Percentiles rank a stretch among this genome's conserved stretches.
Conservation (phyloP, 164 flowering plant genomes). For the Sextonia rubra region DNA sequence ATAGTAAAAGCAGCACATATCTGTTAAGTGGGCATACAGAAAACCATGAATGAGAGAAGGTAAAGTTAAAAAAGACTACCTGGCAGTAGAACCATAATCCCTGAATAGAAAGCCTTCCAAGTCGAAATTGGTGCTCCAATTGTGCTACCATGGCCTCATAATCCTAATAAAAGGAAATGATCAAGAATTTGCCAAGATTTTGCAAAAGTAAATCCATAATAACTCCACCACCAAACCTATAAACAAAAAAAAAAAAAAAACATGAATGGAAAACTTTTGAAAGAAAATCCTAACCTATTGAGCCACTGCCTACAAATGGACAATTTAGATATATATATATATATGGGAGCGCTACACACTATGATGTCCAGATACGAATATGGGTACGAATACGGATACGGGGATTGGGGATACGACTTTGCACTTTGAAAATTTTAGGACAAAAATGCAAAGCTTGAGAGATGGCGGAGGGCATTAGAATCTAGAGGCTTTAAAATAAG, state of each 20-base stretch:
- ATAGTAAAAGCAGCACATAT: not conserved
- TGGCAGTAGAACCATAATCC: slow-evolving; percentile 98
- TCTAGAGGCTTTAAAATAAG: too few relatives aligned
- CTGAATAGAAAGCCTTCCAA: slow-evolving; percentile 88
- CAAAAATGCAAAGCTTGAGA: too few relatives aligned
- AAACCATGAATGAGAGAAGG: not conserved
- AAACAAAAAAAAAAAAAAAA: not conserved
- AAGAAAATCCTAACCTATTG: not conserved
- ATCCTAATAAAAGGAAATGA: slow-evolving; percentile 43
- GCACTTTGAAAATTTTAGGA: too few relatives aligned
- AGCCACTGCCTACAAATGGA: too few relatives aligned
- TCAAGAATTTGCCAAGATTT: not conserved
- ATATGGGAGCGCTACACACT: too few relatives aligned
- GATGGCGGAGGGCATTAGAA: too few relatives aligned
- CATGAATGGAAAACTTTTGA: too few relatives aligned
- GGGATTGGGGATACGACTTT: too few relatives aligned
- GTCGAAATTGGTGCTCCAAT: slow-evolving; percentile 93
- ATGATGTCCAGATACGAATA: too few relatives aligned
- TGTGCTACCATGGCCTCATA: slow-evolving; percentile 98
- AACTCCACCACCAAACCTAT: not conserved
- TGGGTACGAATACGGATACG: too few relatives aligned
- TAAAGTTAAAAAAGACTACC: slow-evolving; percentile 35
- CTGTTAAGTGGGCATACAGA: not conserved
- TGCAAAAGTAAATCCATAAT: not conserved
- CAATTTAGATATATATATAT: too few relatives aligned